Evolutionary conservation across 495 filamentous ascomycete genomes (phyloP), one percentile per base, ranked within the genome.

Genomic region (Chaetomium tenue): DNA sequence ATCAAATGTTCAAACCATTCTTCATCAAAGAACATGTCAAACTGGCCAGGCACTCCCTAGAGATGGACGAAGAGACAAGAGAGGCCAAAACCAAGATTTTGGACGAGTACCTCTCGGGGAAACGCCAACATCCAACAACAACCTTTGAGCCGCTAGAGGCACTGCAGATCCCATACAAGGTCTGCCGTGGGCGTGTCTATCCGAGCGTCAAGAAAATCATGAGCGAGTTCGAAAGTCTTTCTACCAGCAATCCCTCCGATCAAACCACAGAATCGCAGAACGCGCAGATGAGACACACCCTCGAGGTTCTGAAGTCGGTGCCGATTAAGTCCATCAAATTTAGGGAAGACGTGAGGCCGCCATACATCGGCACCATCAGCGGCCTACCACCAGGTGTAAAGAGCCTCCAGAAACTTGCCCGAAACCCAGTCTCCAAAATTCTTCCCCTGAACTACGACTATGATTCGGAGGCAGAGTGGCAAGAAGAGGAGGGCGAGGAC

Each of bases 381-480:
- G 86, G 76, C 0, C 75, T 82, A 2, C 78, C 86, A 0, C 77
- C 83, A 8, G 71, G 70, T 6, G 55, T 67, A 13, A 61, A 66
- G 37, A 76, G 75, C 23, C 80, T 88, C 6, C 68, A 71, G 12
- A 86, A 79, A 63, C 70, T 95, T 5, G 86, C 87, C n/a, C 82
- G 89, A 4, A 90, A 88, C 42, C 92, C 94, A 0, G 86, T 87
- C 58, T 72, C 80, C 33, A 84, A 83, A 48, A 76, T 94, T 8
- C 86, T 89, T 4, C 82, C 88, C 4, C 81, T 87, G n/a, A 81
- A 95, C 70, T 98, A 99, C 73, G 92, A 94, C 65, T 97, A 97
- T 69, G 94, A 98, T 70, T 97, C 93, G 0, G 94, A 99, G 73
- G 93, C 89, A 0, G 95, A 97, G 76, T 98, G 94, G 63, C 71